Evolutionary conservation across 768 basidiomycete species (phyloP).

Genomic region (Ephemerocybe angulata): DNA sequence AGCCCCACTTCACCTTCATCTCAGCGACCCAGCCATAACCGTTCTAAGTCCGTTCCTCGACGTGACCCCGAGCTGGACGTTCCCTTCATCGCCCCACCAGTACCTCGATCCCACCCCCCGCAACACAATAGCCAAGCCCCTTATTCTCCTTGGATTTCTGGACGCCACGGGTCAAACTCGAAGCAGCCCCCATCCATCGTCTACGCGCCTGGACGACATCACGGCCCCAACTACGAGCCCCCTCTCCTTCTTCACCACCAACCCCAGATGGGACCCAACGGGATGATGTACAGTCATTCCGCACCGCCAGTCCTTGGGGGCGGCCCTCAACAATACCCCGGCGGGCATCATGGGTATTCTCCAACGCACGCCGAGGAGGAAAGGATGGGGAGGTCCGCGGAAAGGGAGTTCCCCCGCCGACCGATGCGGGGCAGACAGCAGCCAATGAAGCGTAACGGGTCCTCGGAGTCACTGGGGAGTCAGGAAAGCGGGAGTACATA

Average conservation of each 20-base stretch:
- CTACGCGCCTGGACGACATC: conserved; percentile 53
- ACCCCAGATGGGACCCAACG: conserved; percentile 51
- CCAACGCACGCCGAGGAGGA: conserved; percentile 46
- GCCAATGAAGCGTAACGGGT: conserved; percentile 6
- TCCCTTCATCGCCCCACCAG: conserved; percentile 15
- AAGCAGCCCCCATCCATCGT: conserved; percentile 54
- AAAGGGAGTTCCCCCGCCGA: conserved; percentile 17
- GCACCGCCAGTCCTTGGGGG: conserved; percentile 42
- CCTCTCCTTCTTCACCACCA: conserved; percentile 56
- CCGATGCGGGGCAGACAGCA: conserved; percentile 7
- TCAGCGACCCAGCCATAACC: conserved; percentile 31
- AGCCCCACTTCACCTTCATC: conserved; percentile 29
- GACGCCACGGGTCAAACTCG: conserved; percentile 14
- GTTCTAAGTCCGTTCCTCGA: conserved; percentile 47
- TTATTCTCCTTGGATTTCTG: conserved; percentile 21
- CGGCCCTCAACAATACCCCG: conserved; percentile 12
- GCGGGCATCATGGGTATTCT: conserved; percentile 40
- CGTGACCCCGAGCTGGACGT: conserved; percentile 24
- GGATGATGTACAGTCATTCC: conserved; percentile 70
- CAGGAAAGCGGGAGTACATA: conserved; percentile 67
- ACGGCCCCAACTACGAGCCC: conserved; percentile 53
- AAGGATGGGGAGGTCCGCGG: conserved; percentile 17
- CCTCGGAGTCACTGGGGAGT: conserved; percentile 38
- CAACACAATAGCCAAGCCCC: conserved; percentile 17
- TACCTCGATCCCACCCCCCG: neutral